A percentile compares a stretch with the other conserved stretches of the same genome.
Evolutionary conservation across 106 monocot species (phyloP).

Genomic region (Narthecium ossifragum): DNA sequence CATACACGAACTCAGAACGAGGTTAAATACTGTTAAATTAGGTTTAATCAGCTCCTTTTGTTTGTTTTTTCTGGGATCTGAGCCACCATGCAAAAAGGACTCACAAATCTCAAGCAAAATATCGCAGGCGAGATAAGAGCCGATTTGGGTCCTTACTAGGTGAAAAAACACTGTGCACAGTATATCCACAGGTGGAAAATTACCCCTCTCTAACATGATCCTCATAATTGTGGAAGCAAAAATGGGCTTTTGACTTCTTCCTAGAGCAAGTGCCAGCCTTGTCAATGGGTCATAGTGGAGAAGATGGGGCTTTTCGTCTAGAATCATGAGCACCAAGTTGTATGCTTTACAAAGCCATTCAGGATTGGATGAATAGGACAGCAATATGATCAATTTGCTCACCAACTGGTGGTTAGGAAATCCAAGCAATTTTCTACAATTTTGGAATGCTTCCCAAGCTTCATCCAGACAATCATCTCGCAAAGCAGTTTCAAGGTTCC

Average conservation of each 20-base stretch:
- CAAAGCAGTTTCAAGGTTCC: constrained; percentile 36
- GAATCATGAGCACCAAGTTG: constrained; percentile 30
- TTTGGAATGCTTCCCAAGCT: constrained; percentile 54
- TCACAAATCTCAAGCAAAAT: constrained; percentile 71
- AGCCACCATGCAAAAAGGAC: constrained; percentile 7
- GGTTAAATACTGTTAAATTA: constrained; percentile 55
- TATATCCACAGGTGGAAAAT: constrained; percentile 36
- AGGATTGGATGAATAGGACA: constrained; percentile 38
- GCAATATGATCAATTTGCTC: constrained; percentile 30
- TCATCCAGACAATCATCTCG: constrained; percentile 35
- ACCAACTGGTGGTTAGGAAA: constrained; percentile 41
- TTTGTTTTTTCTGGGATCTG: constrained; percentile 11
- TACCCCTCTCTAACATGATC: constrained; percentile 41
- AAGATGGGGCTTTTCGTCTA: constrained; percentile 30
- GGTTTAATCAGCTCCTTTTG: constrained; percentile 28
- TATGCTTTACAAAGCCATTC: constrained; percentile 59
- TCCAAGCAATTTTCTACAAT: constrained; percentile 43
- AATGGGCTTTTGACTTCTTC: constrained; percentile 57
- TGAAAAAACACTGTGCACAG: constrained; percentile 42
- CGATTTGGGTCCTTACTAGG: constrained; percentile 62
- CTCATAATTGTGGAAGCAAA: constrained; percentile 46
- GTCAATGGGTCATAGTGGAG: constrained; percentile 41
- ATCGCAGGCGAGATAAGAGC: constrained; percentile 58
- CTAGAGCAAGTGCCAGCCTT: constrained; percentile 49
- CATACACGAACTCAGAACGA: constrained; percentile 60